These are phyloP conservation scores for Paraphoma sp. DNA, from an alignment of 2,329 filamentous ascomycete genomes.

Conservation along the genomic window DNA sequence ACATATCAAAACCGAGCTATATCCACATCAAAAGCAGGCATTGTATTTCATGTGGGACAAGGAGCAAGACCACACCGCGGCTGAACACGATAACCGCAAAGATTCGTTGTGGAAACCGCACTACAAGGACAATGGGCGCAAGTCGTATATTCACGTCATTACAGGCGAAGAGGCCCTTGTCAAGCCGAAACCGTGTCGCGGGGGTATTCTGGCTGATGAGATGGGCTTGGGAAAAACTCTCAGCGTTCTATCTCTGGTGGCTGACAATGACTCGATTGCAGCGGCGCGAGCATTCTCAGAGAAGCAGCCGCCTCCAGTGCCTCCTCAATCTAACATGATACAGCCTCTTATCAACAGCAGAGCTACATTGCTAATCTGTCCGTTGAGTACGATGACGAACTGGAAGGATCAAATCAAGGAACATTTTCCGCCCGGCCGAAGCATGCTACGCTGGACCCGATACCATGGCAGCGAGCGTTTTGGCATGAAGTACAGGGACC, in stretches of 20 bases:
- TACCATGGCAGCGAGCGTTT: constrained; percentile 86
- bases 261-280: constrained; percentile 62
- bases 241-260: constrained; percentile 81
- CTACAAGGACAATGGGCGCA: constrained; percentile 62
- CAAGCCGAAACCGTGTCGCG: constrained; percentile 47
- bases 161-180: constrained; percentile 61
- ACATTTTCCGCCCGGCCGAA: constrained; percentile 69
- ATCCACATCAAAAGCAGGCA: constrained; percentile 89
- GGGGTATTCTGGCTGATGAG: constrained; percentile 59
- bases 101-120: constrained; percentile 80
- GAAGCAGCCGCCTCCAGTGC: constrained; percentile 52
- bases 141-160: constrained; percentile 81
- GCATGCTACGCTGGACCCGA: constrained; percentile 71
- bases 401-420: constrained; percentile 92
- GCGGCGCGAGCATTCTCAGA: constrained; percentile 69
- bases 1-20: constrained; percentile 70
- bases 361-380: constrained; percentile 85
- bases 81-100: constrained; percentile 67
- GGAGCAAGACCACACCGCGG: constrained; percentile 70
- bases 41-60: constrained; percentile 84
- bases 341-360: constrained; percentile 67
- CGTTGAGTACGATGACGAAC: constrained; percentile 88
- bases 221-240: constrained; percentile 65
- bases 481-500: constrained; percentile 62
- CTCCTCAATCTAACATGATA: constrained; percentile 6